These are phyloP conservation scores for Plasmodium blacklocki DNA, from an alignment of 169 alveolate genomes.

Conservation along the genomic window DNA sequence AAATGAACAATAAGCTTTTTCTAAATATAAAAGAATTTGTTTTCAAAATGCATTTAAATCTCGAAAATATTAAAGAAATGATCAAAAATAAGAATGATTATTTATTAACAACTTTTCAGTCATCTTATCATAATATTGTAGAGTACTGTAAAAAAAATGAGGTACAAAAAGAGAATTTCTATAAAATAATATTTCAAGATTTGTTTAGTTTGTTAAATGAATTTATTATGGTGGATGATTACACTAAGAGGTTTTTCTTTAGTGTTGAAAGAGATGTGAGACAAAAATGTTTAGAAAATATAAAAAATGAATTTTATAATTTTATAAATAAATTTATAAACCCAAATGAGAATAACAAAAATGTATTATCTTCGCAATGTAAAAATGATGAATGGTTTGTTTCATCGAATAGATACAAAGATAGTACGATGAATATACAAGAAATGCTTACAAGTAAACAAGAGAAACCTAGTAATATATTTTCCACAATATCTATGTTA, in stretches of 20 bases:
- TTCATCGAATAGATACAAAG: neutral
- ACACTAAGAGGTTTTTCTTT: constrained; percentile 51
- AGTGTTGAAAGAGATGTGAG: constrained; percentile 66
- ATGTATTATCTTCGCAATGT: neutral
- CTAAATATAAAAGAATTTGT: constrained; percentile 35
- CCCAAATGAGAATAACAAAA: constrained; percentile 22
- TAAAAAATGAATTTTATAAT: constrained; percentile 59
- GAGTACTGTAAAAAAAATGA: constrained; percentile 29
- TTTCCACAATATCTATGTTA: neutral
- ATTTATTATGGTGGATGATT: constrained; percentile 72
- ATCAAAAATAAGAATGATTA: constrained; percentile 42
- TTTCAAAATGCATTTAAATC: constrained; percentile 38
- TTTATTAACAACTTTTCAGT: constrained; percentile 9
- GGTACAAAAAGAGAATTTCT: constrained; percentile 51
- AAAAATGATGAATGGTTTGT: neutral
- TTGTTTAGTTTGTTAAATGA: constrained; percentile 55
- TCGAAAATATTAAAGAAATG: constrained; percentile 44
- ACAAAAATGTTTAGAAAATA: constrained; percentile 54
- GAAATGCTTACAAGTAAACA: neutral
- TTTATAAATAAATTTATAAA: constrained; percentile 42
- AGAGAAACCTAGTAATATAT: neutral
- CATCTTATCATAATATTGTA: constrained; percentile 22
- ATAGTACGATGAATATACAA: neutral
- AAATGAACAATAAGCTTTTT: constrained; percentile 29
- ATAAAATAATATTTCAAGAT: constrained; percentile 53